phyloP scores from a whole-genome alignment of 208 protist genomes.

The Trypanosoma scelopori region DNA sequence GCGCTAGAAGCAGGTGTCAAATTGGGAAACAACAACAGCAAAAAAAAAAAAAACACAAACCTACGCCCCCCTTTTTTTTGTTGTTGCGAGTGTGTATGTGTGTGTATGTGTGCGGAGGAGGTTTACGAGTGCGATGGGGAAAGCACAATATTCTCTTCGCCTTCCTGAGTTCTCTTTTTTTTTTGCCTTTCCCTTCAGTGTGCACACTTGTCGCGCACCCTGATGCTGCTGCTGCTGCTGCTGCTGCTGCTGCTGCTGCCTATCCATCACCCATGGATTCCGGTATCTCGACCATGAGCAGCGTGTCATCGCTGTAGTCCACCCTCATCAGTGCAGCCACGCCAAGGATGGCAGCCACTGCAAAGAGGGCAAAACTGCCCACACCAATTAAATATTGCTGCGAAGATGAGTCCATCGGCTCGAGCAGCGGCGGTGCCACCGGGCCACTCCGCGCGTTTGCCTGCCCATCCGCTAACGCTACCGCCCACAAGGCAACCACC shows the following conservation, averaged over 20 bases:
- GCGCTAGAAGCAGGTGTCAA: no score
- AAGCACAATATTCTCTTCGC: no score
- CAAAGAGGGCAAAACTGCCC: slow-evolving; percentile 52
- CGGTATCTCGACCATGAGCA: slow-evolving; percentile 88
- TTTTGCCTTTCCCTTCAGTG: neutral
- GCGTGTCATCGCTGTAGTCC: slow-evolving; percentile 81
- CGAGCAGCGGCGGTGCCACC: slow-evolving; percentile 37
- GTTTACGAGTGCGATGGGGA: no score
- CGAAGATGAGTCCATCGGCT: slow-evolving; percentile 39
- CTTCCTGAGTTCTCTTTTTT: no score
- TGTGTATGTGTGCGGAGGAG: no score
- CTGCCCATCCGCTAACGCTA: neutral
- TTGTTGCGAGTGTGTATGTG: no score
- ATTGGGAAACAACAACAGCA: no score
- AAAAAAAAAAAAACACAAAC: no score
- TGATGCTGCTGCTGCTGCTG: slow-evolving; percentile 1
- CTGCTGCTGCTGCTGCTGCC: neutral
- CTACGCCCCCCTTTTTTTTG: no score
- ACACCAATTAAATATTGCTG: slow-evolving; percentile 84
- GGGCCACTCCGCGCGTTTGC: neutral
- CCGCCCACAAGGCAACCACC: neutral
- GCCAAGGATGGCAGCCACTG: slow-evolving; percentile 54
- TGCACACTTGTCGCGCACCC: neutral
- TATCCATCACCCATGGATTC: slow-evolving; percentile 43
- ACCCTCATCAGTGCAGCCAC: slow-evolving; percentile 69